phyloP scores from a whole-genome alignment of 73 alveolate genomes.

The Paramecium bursaria region DNA sequence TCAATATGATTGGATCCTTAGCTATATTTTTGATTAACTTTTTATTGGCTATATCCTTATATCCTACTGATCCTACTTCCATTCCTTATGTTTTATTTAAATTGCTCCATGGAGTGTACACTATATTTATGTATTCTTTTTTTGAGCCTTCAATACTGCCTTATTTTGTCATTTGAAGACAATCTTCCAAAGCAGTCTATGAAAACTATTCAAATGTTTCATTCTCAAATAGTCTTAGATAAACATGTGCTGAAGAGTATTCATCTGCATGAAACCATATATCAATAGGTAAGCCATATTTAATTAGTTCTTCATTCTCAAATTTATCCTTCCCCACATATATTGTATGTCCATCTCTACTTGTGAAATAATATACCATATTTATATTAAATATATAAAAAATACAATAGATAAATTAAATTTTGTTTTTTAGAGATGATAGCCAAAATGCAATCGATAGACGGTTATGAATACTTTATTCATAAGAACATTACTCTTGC shows the following conservation, averaged over 20 bases:
- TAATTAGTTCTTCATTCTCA: conserved; percentile 96
- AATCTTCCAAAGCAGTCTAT: conserved; percentile 81
- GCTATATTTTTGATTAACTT: conserved; percentile 68
- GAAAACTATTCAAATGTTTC: conserved; percentile 64
- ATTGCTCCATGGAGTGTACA: conserved; percentile 89
- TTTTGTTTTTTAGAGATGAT: not conserved
- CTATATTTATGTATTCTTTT: conserved; percentile 77
- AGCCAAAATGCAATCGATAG: not conserved
- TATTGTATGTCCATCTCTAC: conserved; percentile 45
- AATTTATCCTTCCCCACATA: conserved; percentile 97
- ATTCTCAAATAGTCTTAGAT: conserved; percentile 23
- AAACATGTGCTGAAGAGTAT: conserved; percentile 96
- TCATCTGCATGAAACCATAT: conserved; percentile 95
- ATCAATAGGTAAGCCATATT: conserved; percentile 91
- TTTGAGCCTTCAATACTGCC: conserved; percentile 91
- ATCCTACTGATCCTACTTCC: conserved; percentile 84
- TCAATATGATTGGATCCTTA: conserved; percentile 81
- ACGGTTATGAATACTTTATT: not conserved
- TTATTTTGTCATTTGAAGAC: conserved; percentile 84
- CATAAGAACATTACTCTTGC: not conserved
- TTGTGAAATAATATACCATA: conserved; percentile 18
- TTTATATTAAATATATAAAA: not conserved
- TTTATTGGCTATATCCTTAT: conserved; percentile 71
- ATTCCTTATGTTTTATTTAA: conserved; percentile 73
- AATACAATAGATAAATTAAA: not conserved